Percentiles rank a stretch among this genome's conserved stretches.
phyloP scores from a whole-genome alignment of 176 grass and related monocot genomes.

The Aegilops sharonensis region DNA sequence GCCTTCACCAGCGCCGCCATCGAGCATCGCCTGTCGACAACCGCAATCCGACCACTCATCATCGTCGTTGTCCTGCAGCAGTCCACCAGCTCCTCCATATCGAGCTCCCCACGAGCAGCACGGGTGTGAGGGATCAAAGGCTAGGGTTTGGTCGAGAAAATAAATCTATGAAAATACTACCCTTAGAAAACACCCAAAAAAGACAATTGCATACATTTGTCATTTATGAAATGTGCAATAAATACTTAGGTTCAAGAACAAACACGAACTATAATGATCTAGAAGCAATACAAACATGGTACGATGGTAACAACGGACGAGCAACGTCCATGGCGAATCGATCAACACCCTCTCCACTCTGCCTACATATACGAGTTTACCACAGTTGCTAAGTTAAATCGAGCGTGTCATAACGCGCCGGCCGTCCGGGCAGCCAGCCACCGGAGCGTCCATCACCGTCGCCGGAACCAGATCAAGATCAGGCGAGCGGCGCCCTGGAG shows the following conservation, averaged over 20 bases:
- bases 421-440: no score
- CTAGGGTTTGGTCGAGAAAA: no score
- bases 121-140: no score
- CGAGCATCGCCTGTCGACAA: no score
- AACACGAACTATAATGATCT: not conserved
- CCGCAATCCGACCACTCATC: no score
- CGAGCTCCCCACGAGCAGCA: no score
- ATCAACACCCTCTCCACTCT: not conserved
- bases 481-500: constrained; percentile 38
- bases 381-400: not conserved
- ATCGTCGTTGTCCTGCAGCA: no score
- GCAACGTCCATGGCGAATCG: not conserved
- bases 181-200: no score
- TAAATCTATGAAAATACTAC: no score
- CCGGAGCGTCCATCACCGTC: not conserved
- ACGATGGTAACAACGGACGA: not conserved
- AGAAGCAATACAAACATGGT: not conserved
- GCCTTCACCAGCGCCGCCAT: no score
- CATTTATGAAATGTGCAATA: not conserved
- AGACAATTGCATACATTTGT: not conserved
- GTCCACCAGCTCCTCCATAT: no score
- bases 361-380: not conserved
- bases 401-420: no score
- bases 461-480: not conserved
- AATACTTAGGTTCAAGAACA: not conserved